Percentiles rank a stretch among this genome's conserved stretches.
Conservation (phyloP, 73 alveolate genomes). For the Tetrahymena thermophila region DNA sequence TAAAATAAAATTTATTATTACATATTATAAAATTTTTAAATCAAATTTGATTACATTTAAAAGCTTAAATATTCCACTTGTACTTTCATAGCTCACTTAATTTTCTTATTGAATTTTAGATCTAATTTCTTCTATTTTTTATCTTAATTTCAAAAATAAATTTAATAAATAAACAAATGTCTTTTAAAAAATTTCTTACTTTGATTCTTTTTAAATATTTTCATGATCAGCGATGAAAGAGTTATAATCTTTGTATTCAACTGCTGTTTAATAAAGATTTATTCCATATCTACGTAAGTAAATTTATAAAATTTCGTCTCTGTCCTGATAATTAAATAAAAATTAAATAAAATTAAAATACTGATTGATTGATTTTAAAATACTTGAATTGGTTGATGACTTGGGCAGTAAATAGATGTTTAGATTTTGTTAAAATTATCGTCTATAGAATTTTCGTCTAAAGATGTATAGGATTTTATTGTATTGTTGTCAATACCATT, state of each 20-base stretch:
- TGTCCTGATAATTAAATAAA: neutral
- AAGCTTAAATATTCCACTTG: neutral
- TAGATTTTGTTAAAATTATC: neutral
- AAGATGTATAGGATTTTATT: neutral
- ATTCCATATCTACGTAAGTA: neutral
- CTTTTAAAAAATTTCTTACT: neutral
- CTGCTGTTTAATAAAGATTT: neutral
- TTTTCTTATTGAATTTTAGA: neutral
- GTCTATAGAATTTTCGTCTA: neutral
- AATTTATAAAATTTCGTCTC: neutral
- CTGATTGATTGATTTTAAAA: neutral
- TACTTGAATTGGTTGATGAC: neutral
- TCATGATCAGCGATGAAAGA: neutral
- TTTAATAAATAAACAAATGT: too few species aligned
- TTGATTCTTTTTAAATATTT: neutral
- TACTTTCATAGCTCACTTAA: neutral
- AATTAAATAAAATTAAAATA: neutral
- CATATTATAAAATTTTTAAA: neutral
- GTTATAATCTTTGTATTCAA: neutral
- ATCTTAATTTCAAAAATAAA: neutral
- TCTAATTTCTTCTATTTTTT: neutral
- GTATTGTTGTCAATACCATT: neutral
- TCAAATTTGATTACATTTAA: neutral
- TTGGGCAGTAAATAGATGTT: neutral
- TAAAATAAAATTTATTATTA: neutral